A percentile compares a stretch with the other conserved stretches of the same genome.
These are phyloP conservation scores for Sanguinoderma infundibulare DNA, from an alignment of 1,284 basidiomycete genomes.

Conservation along the genomic window DNA sequence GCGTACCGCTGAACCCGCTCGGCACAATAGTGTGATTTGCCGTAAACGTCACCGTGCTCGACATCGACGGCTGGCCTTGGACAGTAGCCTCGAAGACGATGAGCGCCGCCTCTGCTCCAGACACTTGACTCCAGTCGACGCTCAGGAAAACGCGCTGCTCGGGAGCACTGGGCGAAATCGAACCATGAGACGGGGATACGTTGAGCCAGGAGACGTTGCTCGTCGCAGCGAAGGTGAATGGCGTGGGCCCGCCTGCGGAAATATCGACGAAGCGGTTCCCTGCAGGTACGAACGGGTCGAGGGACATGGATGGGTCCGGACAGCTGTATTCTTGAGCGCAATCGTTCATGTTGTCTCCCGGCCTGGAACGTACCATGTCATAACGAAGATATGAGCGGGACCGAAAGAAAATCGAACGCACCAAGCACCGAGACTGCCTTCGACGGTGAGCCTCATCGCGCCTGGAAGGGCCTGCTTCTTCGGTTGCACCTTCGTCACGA, in stretches of 20 bases:
- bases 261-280: conserved; percentile 62
- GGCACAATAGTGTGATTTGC: conserved; percentile 45
- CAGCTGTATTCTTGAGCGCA: conserved; percentile 56
- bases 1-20: conserved; percentile 52
- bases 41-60: conserved; percentile 44
- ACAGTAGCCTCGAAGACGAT: conserved; percentile 55
- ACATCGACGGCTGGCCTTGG: conserved; percentile 39
- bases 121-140: conserved; percentile 65
- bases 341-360: conserved; percentile 62
- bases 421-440: conserved; percentile 65
- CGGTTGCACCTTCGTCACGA: conserved; percentile 56
- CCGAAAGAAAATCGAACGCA: conserved; percentile 32
- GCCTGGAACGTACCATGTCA: conserved; percentile 41
- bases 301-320: conserved; percentile 50
- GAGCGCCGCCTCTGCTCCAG: conserved; percentile 44
- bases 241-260: conserved; percentile 59
- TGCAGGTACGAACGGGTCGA: conserved; percentile 61
- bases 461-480: conserved; percentile 62
- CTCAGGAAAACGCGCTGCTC: conserved; percentile 60
- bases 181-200: conserved; percentile 51
- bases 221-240: conserved; percentile 59
- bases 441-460: conserved; percentile 63
- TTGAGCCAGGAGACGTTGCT: conserved; percentile 59
- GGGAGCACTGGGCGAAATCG: conserved; percentile 50
- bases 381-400: neutral